phyloP scores from a whole-genome alignment of 2,329 filamentous ascomycete species.

The Tolypocladium ovalisporum region DNA sequence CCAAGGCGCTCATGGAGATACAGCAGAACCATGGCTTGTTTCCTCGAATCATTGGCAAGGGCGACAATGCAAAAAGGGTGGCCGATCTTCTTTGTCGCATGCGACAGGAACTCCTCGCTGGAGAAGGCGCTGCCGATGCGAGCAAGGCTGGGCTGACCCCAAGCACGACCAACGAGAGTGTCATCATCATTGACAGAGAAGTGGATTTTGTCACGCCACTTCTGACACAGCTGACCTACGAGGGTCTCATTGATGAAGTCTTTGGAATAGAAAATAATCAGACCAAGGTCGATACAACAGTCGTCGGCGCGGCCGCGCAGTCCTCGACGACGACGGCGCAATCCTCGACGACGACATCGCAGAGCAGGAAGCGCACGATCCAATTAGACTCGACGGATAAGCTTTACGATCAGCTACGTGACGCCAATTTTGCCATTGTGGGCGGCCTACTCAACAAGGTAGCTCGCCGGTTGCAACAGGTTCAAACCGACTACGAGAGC shows the following conservation, averaged over 20 bases:
- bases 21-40: constrained; percentile 90
- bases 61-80: constrained; percentile 82
- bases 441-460: constrained; percentile 83
- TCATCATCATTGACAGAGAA: constrained; percentile 92
- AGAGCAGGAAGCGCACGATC: constrained; percentile 74
- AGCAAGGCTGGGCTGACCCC: constrained; percentile 62
- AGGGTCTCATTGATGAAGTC: constrained; percentile 88
- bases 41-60: constrained; percentile 88
- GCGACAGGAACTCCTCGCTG: constrained; percentile 77
- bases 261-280: constrained; percentile 90
- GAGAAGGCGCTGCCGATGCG: constrained; percentile 57
- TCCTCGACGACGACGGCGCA: constrained; percentile 48
- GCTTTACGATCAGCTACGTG: constrained; percentile 75
- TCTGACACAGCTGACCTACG: constrained; percentile 91
- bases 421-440: constrained; percentile 92
- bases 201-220: constrained; percentile 87
- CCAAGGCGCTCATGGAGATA: constrained; percentile 86
- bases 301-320: constrained; percentile 66
- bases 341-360: constrained; percentile 41
- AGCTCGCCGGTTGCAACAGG: constrained; percentile 70
- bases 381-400: constrained; percentile 82
- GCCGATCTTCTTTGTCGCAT: constrained; percentile 82
- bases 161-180: constrained; percentile 76
- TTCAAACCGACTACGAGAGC: constrained; percentile 82
- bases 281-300: constrained; percentile 80